Evolutionary conservation across 257 asterid species (phyloP).

Genomic region (Gentiana dahurica): DNA sequence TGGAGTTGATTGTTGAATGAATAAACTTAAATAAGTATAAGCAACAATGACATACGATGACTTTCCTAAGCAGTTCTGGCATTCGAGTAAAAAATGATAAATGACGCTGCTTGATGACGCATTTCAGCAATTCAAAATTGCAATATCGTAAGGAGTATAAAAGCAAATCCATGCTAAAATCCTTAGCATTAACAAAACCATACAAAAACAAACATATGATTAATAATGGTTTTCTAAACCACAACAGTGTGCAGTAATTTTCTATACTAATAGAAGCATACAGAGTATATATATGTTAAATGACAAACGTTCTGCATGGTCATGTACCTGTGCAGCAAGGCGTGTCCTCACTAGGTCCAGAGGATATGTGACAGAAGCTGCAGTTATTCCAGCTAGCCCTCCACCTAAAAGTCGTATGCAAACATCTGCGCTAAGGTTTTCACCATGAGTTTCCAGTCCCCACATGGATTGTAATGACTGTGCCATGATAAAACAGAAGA

Average conservation of each 20-base stretch:
- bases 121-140: background rate
- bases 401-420: conserved; percentile 71
- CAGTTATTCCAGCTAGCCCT: conserved; percentile 84
- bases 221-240: background rate
- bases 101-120: background rate
- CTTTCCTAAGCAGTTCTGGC: background rate
- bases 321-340: conserved; percentile 65
- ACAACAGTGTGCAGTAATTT: background rate
- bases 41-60: background rate
- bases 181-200: no score
- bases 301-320: background rate
- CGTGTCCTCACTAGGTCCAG: conserved; percentile 84
- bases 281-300: no score
- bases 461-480: conserved; percentile 42
- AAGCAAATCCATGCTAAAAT: no score
- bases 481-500: conserved; percentile 4
- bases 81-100: background rate
- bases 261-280: background rate
- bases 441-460: conserved; percentile 55
- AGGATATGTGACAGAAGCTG: conserved; percentile 79
- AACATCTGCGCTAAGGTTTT: conserved; percentile 48
- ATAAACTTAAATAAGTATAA: background rate
- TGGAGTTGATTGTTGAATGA: background rate
- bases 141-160: background rate
- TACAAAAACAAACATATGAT: no score